These are phyloP conservation scores for Russula foetens DNA, from an alignment of 768 basidiomycete species.

Conservation along the genomic window DNA sequence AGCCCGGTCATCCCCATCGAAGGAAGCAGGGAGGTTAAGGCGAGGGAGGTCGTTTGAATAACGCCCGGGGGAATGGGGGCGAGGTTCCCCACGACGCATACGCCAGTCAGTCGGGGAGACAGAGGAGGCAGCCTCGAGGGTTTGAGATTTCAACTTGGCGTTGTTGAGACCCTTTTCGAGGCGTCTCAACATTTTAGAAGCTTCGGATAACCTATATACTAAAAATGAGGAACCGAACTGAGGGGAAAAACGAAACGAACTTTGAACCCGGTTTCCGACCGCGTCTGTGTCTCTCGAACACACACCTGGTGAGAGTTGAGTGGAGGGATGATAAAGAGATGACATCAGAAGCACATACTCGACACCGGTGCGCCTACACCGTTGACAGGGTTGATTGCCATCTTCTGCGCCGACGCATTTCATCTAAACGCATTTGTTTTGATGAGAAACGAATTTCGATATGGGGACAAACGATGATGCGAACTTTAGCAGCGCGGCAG, in stretches of 20 bases:
- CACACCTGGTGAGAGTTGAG: constrained; percentile 41
- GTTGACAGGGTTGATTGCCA: constrained; percentile 71
- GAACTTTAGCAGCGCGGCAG: constrained; percentile 76
- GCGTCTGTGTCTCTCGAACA: constrained; percentile 85
- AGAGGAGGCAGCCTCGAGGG: constrained; percentile 33
- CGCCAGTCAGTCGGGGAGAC: constrained; percentile 20
- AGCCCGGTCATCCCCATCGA: constrained; percentile 10
- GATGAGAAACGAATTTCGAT: constrained; percentile 11
- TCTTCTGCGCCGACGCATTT: constrained; percentile 88
- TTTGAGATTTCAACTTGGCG: constrained; percentile 59
- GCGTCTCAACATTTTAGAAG: constrained; percentile 82
- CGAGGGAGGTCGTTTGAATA: constrained; percentile 45
- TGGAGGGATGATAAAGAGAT: constrained; percentile 19
- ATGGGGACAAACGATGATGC: constrained; percentile 15
- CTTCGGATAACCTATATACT: constrained; percentile 63
- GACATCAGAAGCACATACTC: constrained; percentile 24
- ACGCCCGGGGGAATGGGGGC: constrained; percentile 24
- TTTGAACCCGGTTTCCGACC: constrained; percentile 88
- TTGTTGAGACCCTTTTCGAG: constrained; percentile 76
- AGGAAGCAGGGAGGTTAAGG: constrained; percentile 32
- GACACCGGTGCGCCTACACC: constrained; percentile 76
- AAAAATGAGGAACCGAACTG: constrained; percentile 12
- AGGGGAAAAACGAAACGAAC: constrained; percentile 34
- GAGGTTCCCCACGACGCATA: constrained; percentile 9
- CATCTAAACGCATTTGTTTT: constrained; percentile 48